Conservation (phyloP, 129 eudicot genomes). For the Artemisia argyi region DNA sequence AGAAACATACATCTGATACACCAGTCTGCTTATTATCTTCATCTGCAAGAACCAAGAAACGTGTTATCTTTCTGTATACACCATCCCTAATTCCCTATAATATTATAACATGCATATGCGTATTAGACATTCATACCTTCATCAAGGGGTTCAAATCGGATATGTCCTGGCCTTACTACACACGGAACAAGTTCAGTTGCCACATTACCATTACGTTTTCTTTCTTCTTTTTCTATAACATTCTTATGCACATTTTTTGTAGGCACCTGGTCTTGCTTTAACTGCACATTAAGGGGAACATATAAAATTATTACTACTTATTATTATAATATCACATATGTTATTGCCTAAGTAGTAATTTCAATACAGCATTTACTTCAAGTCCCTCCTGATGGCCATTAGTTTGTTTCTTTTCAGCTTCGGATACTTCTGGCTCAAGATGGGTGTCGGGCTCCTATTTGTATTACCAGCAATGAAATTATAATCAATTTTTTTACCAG, state of each 20-base stretch:
- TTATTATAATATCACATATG: neutral
- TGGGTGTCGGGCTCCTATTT: conserved; percentile 38
- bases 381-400: conserved; percentile 37
- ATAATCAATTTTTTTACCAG: neutral
- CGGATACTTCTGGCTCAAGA: conserved; percentile 34
- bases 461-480: conserved; percentile 14
- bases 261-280: conserved; percentile 53
- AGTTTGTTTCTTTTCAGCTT: conserved; percentile 36
- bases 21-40: conserved; percentile 44
- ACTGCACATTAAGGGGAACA: conserved; percentile 41
- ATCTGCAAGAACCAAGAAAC: conserved; percentile 50
- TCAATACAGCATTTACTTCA: conserved; percentile 30
- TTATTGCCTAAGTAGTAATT: neutral
- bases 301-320: neutral
- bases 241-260: conserved; percentile 20
- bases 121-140: conserved; percentile 45
- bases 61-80: conserved; percentile 7
- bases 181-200: conserved; percentile 60
- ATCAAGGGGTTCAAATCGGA: conserved; percentile 76
- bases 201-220: conserved; percentile 38
- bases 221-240: conserved; percentile 21
- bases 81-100: neutral
- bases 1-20: conserved; percentile 47
- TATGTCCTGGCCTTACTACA: conserved; percentile 79
- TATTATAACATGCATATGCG: neutral